Evolutionary conservation across 129 eudicot genomes (phyloP).

Genomic region (Centella asiatica): DNA sequence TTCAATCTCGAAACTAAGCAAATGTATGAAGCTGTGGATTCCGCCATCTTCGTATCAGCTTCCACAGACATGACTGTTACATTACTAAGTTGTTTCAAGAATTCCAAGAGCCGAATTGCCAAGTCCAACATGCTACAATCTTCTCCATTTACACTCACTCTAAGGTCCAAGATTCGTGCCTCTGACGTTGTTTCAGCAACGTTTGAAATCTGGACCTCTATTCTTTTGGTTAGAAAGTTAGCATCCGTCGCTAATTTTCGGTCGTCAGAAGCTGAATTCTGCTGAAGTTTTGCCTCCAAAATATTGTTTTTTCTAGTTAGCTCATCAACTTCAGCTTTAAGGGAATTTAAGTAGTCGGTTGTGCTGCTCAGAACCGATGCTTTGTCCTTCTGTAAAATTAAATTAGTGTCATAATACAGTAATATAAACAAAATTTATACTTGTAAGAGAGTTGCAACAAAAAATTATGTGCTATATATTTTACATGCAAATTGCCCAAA

Average conservation of each 20-base stretch:
- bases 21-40: constrained; percentile 19
- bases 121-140: constrained; percentile 28
- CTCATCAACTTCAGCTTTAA: constrained; percentile 49
- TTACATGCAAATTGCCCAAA: too few relatives aligned
- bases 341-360: constrained; percentile 47
- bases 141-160: constrained; percentile 43
- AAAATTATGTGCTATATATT: too few relatives aligned
- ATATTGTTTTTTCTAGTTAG: constrained; percentile 44
- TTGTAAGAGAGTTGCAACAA: too few relatives aligned
- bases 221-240: constrained; percentile 15
- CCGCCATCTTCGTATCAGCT: constrained; percentile 32
- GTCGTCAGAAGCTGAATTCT: not conserved
- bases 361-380: constrained; percentile 59
- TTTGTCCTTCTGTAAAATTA: constrained; percentile 57
- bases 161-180: constrained; percentile 33
- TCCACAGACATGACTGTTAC: constrained; percentile 37
- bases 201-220: constrained; percentile 19
- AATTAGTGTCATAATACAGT: too few relatives aligned
- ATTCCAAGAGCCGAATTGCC: constrained; percentile 35
- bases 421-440: too few relatives aligned
- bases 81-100: constrained; percentile 34
- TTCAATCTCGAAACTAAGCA: constrained; percentile 35
- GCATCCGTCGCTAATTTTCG: constrained; percentile 1
- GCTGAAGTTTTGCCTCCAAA: constrained; percentile 33
- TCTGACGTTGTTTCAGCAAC: constrained; percentile 37